These are phyloP conservation scores for Pyrenula aspistea DNA, from an alignment of 495 filamentous ascomycete species.

Conservation along the genomic window DNA sequence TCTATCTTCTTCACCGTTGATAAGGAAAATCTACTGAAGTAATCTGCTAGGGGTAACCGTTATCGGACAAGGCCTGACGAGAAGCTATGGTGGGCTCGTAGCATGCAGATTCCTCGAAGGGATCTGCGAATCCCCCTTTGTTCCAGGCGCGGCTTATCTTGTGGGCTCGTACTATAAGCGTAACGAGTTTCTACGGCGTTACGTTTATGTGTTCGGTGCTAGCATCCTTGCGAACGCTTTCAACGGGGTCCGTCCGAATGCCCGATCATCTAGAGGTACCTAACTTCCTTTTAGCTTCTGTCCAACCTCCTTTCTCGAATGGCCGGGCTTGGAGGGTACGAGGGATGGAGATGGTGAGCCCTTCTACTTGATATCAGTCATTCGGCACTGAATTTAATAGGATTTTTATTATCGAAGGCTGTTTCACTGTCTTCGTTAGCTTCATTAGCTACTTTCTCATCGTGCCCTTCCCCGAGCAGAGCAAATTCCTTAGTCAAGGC, in stretches of 20 bases:
- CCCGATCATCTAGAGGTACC: no score
- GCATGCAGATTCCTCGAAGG: slow-evolving; percentile 49
- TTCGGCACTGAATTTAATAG: no score
- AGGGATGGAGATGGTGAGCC: slow-evolving; percentile 54
- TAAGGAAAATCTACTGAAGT: no score
- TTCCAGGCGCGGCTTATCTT: slow-evolving; percentile 50
- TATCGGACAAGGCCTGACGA: no score
- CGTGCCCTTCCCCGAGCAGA: slow-evolving; percentile 38
- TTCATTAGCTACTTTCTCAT: slow-evolving; percentile 35
- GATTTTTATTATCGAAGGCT: slow-evolving; percentile 53
- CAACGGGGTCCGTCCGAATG: no score
- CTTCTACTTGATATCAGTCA: no score
- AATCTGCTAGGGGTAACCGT: no score
- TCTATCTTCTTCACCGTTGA: no score
- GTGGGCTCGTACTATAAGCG: slow-evolving; percentile 39
- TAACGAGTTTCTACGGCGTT: slow-evolving; percentile 42
- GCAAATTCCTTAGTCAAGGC: slow-evolving; percentile 36
- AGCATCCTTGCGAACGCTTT: slow-evolving; percentile 50
- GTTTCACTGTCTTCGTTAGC: slow-evolving; percentile 42
- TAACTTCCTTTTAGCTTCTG: no score
- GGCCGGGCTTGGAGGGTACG: slow-evolving; percentile 26
- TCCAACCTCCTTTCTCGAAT: slow-evolving; percentile 55
- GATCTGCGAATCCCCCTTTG: slow-evolving; percentile 48
- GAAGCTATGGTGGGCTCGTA: slow-evolving; percentile 35
- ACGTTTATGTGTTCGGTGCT: slow-evolving; percentile 52